Percentiles rank a stretch among this genome's conserved stretches.
phyloP scores from a whole-genome alignment of 164 flowering plant genomes.

The Liquidambar formosana region DNA sequence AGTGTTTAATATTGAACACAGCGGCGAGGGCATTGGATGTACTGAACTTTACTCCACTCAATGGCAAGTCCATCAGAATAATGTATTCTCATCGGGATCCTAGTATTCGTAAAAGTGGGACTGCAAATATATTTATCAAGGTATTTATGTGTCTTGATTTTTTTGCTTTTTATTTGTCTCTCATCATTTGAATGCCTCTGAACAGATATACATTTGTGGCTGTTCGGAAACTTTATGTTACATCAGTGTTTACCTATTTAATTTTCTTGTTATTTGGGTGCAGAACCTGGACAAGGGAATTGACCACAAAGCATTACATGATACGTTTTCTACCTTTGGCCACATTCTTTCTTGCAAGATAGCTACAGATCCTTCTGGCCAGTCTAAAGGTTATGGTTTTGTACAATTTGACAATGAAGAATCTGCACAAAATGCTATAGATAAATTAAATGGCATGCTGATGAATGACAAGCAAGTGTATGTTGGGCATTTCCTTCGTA shows the following conservation, averaged over 20 bases:
- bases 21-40: slow-evolving; percentile 70
- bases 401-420: slow-evolving; percentile 69
- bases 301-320: slow-evolving; percentile 72
- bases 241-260: neutral
- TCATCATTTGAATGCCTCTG: neutral
- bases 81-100: slow-evolving; percentile 86
- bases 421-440: slow-evolving; percentile 70
- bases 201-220: neutral
- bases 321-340: slow-evolving; percentile 76
- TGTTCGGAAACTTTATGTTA: too few species aligned
- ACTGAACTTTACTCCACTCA: slow-evolving; percentile 67
- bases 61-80: slow-evolving; percentile 63
- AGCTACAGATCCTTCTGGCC: slow-evolving; percentile 60
- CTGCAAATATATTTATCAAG: slow-evolving; percentile 72
- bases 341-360: slow-evolving; percentile 71
- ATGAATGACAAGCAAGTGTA: slow-evolving; percentile 73
- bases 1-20: slow-evolving; percentile 23
- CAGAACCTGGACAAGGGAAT: slow-evolving; percentile 79
- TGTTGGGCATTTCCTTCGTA: slow-evolving; percentile 73
- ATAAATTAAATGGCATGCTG: slow-evolving; percentile 77
- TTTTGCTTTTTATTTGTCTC: neutral
- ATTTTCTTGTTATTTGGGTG: slow-evolving; percentile 2
- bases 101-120: slow-evolving; percentile 68
- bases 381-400: slow-evolving; percentile 77
- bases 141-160: slow-evolving; percentile 17